Percentiles rank a stretch among this genome's conserved stretches.
phyloP scores from a whole-genome alignment of 108 stramenopile genomes.

The Tribonema minus region DNA sequence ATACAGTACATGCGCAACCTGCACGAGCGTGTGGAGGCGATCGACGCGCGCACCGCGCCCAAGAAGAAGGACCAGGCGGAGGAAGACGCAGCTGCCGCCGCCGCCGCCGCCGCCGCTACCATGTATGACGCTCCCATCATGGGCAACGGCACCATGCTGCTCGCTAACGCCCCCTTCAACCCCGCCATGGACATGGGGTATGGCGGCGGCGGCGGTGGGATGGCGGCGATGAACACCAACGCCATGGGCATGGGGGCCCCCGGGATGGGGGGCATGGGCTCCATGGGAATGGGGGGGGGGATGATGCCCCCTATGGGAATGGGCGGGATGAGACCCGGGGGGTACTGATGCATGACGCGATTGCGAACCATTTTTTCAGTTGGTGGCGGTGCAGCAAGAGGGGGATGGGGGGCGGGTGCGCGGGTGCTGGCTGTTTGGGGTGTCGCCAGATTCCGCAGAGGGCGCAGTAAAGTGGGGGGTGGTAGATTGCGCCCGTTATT shows the following conservation, averaged over 20 bases:
- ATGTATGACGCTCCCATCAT: slow-evolving; percentile 14
- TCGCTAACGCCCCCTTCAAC: slow-evolving; percentile 29
- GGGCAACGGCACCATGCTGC: slow-evolving; percentile 3
- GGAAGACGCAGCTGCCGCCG: slow-evolving; percentile 52
- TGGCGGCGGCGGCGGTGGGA: not conserved
- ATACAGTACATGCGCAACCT: slow-evolving; percentile 92
- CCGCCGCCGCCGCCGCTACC: slow-evolving; percentile 30
- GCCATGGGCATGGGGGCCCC: not conserved
- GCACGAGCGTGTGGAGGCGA: slow-evolving; percentile 67
- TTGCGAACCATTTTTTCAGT: too few species aligned
- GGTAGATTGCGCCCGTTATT: too few species aligned
- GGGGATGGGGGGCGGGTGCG: too few species aligned
- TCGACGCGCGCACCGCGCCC: slow-evolving; percentile 87
- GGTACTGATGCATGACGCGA: too few species aligned
- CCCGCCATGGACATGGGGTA: not conserved
- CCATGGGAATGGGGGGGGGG: slow-evolving; percentile 21
- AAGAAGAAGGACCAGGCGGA: slow-evolving; percentile 67
- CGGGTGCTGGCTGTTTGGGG: too few species aligned
- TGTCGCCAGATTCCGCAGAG: too few species aligned
- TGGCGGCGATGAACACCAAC: not conserved
- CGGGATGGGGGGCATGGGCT: slow-evolving; percentile 12
- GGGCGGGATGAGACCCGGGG: too few species aligned
- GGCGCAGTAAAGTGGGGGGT: too few species aligned
- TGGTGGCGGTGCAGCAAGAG: too few species aligned
- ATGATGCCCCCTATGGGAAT: not conserved